Conservation (phyloP, 805 yeast genomes). For the Candida dajiaensis region DNA sequence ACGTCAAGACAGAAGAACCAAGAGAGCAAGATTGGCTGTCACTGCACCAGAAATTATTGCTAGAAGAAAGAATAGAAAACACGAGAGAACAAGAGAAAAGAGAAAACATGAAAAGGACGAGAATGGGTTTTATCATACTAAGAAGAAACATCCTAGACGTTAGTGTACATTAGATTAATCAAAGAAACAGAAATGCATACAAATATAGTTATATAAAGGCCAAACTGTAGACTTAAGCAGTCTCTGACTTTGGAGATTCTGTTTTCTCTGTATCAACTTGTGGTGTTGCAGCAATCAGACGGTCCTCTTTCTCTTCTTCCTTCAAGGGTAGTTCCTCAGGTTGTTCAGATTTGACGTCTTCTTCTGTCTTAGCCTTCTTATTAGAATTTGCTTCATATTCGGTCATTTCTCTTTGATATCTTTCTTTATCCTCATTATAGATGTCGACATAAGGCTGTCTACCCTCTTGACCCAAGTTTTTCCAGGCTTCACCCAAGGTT, state of each 20-base stretch:
- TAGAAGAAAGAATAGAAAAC: slow-evolving; percentile 67
- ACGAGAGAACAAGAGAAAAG: slow-evolving; percentile 69
- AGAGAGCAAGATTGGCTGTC: slow-evolving; percentile 69
- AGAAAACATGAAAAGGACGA: slow-evolving; percentile 71
- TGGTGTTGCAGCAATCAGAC: background rate
- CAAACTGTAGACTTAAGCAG: background rate
- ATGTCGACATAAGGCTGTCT: slow-evolving; percentile 68
- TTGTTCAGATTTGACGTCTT: background rate
- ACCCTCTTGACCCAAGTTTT: slow-evolving; percentile 58
- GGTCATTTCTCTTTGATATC: slow-evolving; percentile 71
- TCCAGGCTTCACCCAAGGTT: slow-evolving; percentile 84
- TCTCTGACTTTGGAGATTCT: slow-evolving; percentile 1
- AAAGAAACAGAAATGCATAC: background rate
- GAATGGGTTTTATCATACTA: slow-evolving; percentile 66
- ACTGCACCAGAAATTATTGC: slow-evolving; percentile 82
- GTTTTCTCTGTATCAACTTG: background rate
- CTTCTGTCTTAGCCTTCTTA: background rate
- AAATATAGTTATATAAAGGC: no score
- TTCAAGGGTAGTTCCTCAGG: background rate
- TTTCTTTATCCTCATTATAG: slow-evolving; percentile 70
- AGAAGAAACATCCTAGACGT: slow-evolving; percentile 35
- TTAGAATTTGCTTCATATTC: slow-evolving; percentile 31
- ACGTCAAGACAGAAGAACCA: slow-evolving; percentile 71
- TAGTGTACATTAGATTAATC: background rate
- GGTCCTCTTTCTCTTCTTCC: background rate